Conservation (phyloP, 1,284 basidiomycete genomes). For the Melampsora larici-populina region DNA sequence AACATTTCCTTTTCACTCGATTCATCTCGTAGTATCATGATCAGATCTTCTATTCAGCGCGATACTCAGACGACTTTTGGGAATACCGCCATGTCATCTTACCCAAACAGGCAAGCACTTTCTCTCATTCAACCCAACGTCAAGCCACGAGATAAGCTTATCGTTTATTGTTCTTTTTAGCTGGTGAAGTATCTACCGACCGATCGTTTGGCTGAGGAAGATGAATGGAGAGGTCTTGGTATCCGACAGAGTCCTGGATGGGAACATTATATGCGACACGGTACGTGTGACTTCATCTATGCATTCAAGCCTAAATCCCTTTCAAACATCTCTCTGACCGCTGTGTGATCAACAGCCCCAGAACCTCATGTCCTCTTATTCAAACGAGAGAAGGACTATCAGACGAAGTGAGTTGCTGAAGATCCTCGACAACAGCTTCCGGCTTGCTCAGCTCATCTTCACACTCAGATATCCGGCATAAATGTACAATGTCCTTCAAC, state of each 20-base stretch:
- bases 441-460: not conserved
- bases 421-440: not conserved
- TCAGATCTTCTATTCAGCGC: conserved; percentile 44
- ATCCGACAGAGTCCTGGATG: conserved; percentile 44
- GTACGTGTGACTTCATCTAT: not conserved
- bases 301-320: not conserved
- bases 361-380: conserved; percentile 39
- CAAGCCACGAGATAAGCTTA: not conserved
- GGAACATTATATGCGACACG: conserved; percentile 42
- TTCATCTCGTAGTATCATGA: conserved; percentile 37
- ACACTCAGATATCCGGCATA: not conserved
- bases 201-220: conserved; percentile 43
- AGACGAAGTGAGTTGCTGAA: conserved; percentile 24
- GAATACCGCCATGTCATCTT: conserved; percentile 45
- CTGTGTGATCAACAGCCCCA: conserved; percentile 16
- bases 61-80: conserved; percentile 44
- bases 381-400: conserved; percentile 41
- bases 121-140: not conserved
- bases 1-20: not conserved
- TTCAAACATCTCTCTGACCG: not conserved
- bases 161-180: conserved; percentile 4
- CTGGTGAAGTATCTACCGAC: conserved; percentile 45
- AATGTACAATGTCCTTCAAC: not conserved
- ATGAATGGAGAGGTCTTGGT: conserved; percentile 45
- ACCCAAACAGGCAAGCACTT: conserved; percentile 43